A percentile compares a stretch with the other conserved stretches of the same genome.
Conservation (phyloP, 768 basidiomycete genomes). For the Lanmaoa pseudosensibilis region DNA sequence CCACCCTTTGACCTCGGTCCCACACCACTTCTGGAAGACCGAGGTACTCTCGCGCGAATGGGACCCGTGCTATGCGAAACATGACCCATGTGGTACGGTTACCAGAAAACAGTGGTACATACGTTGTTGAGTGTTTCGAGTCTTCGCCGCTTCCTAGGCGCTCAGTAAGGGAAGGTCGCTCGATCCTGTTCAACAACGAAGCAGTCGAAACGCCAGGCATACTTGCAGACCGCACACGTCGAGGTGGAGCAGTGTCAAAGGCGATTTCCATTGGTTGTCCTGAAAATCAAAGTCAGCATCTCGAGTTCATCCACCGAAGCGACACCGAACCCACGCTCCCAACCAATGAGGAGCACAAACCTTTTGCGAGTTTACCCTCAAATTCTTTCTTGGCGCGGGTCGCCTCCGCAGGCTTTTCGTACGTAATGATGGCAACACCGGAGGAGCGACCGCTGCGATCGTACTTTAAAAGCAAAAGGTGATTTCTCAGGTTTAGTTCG, state of each 20-base stretch:
- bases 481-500: constrained; percentile 60
- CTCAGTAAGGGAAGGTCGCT: constrained; percentile 69
- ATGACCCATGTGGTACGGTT: neutral
- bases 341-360: constrained; percentile 39
- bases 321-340: neutral
- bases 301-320: neutral
- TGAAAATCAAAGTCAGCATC: constrained; percentile 30
- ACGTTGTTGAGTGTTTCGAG: constrained; percentile 16
- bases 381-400: constrained; percentile 81
- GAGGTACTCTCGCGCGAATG: constrained; percentile 39
- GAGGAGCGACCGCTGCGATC: constrained; percentile 93
- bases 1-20: constrained; percentile 28
- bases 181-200: constrained; percentile 72
- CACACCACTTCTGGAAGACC: constrained; percentile 16
- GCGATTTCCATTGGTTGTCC: constrained; percentile 78
- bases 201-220: constrained; percentile 44
- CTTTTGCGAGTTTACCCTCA: constrained; percentile 86
- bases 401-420: constrained; percentile 77
- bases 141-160: constrained; percentile 55
- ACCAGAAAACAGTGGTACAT: neutral
- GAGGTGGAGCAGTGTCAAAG: constrained; percentile 53
- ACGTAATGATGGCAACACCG: constrained; percentile 78
- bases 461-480: constrained; percentile 67
- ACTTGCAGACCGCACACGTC: constrained; percentile 47
- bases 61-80: constrained; percentile 38